Conservation (phyloP, 2,329 filamentous ascomycete genomes). For the Sclerotinia glacialis region DNA sequence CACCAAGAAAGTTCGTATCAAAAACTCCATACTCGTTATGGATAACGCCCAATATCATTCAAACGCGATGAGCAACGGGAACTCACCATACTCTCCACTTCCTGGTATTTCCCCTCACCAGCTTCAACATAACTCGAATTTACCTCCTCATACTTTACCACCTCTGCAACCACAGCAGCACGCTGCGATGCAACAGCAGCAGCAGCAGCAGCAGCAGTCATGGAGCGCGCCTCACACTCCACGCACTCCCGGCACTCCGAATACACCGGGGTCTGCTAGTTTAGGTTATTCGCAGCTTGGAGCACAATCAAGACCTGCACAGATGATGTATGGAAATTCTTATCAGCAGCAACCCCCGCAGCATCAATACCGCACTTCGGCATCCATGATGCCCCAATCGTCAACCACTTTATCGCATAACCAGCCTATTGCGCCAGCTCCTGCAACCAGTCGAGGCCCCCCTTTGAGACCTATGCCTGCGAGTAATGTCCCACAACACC, state of each 20-base stretch:
- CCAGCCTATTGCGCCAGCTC: constrained; percentile 73
- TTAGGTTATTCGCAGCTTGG: constrained; percentile 59
- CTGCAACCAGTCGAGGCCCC: constrained; percentile 53
- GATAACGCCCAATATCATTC: constrained; percentile 36
- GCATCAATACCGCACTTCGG: constrained; percentile 51
- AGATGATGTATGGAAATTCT: constrained; percentile 35
- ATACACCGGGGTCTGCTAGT: constrained; percentile 55
- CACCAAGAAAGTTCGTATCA: constrained; percentile 9
- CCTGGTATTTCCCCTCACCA: constrained; percentile 40
- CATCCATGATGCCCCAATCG: constrained; percentile 63
- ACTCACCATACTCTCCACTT: constrained; percentile 35
- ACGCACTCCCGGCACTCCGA: constrained; percentile 60
- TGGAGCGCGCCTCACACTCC: constrained; percentile 53
- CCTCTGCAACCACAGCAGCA: constrained; percentile 51
- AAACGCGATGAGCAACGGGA: constrained; percentile 36
- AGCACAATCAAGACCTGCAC: constrained; percentile 31
- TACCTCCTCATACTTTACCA: constrained; percentile 54
- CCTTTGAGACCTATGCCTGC: constrained; percentile 67
- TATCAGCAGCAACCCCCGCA: constrained; percentile 31
- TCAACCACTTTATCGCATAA: constrained; percentile 67
- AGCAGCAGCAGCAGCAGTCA: constrained; percentile 43
- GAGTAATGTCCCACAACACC: constrained; percentile 51
- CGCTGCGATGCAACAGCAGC: constrained; percentile 47
- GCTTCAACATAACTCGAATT: constrained; percentile 42
- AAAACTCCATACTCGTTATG: constrained; percentile 27